Evolutionary conservation across 108 stramenopile genomes (phyloP).

Genomic region (Cylindrotheca fusiformis): DNA sequence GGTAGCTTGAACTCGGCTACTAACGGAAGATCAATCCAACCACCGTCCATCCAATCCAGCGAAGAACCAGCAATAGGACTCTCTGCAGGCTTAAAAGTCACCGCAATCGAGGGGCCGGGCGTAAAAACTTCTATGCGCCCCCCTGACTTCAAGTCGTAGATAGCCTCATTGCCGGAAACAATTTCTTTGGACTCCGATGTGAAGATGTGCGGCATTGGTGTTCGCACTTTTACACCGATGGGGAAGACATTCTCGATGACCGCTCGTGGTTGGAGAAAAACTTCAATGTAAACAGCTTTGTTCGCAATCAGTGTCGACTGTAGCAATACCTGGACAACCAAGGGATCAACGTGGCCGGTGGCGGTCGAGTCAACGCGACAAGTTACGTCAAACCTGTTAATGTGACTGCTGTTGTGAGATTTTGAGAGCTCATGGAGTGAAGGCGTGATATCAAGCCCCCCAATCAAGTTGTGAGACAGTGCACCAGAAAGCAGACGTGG

Average conservation of each 20-base stretch:
- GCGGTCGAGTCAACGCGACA: constrained; percentile 6
- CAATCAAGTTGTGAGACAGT: background rate
- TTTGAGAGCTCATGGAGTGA: constrained; percentile 13
- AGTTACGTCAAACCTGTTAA: constrained; percentile 19
- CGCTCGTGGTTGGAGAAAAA: constrained; percentile 66
- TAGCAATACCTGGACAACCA: constrained; percentile 44
- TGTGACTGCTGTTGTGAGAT: background rate
- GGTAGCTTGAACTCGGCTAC: constrained; percentile 41
- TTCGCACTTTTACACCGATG: constrained; percentile 52
- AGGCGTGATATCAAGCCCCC: constrained; percentile 7
- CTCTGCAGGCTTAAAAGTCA: constrained; percentile 59
- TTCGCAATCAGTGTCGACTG: constrained; percentile 44
- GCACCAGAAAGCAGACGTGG: background rate
- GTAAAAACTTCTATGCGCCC: constrained; percentile 74
- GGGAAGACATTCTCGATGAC: constrained; percentile 68
- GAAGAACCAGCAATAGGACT: constrained; percentile 60
- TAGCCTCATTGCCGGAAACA: constrained; percentile 13
- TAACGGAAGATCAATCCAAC: constrained; percentile 76
- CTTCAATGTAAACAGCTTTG: constrained; percentile 48
- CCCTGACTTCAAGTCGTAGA: constrained; percentile 45
- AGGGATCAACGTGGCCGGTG: constrained; percentile 8
- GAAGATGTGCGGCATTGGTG: constrained; percentile 84
- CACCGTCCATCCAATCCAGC: constrained; percentile 77
- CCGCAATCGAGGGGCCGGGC: constrained; percentile 75
- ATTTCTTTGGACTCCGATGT: constrained; percentile 17